These are phyloP conservation scores for Dioscorea alata DNA, from an alignment of 106 monocot species.

Conservation along the genomic window DNA sequence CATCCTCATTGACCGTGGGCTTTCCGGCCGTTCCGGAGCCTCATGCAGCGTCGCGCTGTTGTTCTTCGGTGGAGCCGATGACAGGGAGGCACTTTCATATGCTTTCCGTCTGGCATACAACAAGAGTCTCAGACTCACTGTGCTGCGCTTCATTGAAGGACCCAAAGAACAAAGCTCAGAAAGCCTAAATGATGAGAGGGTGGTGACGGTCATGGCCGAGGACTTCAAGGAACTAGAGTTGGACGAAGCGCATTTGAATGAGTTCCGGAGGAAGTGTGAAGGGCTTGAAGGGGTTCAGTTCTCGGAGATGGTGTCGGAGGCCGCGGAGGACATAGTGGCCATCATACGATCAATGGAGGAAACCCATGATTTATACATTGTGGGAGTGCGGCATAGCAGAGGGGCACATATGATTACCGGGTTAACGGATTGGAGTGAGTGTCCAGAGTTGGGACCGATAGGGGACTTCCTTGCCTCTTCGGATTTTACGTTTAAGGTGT, in stretches of 20 bases:
- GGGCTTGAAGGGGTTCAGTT: not conserved
- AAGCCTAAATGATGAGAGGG: not conserved
- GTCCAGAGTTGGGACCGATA: slow-evolving; percentile 18
- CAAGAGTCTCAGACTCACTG: not conserved
- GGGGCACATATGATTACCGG: slow-evolving; percentile 14
- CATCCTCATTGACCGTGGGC: slow-evolving; percentile 43
- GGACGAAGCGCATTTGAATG: slow-evolving; percentile 2
- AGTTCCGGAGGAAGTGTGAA: slow-evolving; percentile 1
- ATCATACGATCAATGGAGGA: not conserved
- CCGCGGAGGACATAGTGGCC: slow-evolving; percentile 7
- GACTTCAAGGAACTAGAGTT: not conserved
- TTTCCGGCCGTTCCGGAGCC: not conserved
- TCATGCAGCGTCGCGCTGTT: not conserved
- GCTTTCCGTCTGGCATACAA: not conserved
- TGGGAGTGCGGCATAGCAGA: not conserved
- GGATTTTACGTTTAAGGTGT: slow-evolving; percentile 13
- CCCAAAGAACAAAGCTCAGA: not conserved
- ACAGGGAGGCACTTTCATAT: slow-evolving; percentile 14
- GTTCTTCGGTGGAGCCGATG: slow-evolving; percentile 17
- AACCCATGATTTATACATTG: slow-evolving; percentile 1
- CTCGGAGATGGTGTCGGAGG: not conserved
- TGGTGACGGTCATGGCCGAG: not conserved
- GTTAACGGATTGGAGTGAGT: slow-evolving; percentile 20
- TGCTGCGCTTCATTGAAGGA: slow-evolving; percentile 1
- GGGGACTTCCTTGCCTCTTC: slow-evolving; percentile 16